phyloP scores from a whole-genome alignment of 371 early-diverging fungal species.

The Apophysomyces elegans region DNA sequence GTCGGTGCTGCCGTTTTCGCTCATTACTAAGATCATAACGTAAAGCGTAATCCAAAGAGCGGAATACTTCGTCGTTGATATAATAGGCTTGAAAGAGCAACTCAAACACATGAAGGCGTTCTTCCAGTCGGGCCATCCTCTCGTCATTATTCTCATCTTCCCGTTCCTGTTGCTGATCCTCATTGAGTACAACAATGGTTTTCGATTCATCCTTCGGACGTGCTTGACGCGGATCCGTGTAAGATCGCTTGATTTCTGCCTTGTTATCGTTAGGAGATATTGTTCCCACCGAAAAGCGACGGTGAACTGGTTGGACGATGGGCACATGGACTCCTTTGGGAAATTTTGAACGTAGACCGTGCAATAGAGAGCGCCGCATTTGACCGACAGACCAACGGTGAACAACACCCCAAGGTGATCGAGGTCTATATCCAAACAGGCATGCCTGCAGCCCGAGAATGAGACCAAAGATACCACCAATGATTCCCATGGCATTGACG shows the following conservation, averaged over 20 bases:
- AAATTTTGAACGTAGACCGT: conserved; percentile 27
- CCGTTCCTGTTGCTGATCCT: background rate
- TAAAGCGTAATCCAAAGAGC: conserved; percentile 27
- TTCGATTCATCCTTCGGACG: background rate
- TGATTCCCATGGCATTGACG: conserved; percentile 37
- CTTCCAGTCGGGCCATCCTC: conserved; percentile 33
- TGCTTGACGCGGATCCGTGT: conserved; percentile 1
- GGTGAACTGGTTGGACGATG: conserved; percentile 40
- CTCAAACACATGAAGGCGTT: conserved; percentile 43
- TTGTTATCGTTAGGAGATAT: background rate
- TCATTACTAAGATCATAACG: conserved; percentile 8
- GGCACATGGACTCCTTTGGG: conserved; percentile 31
- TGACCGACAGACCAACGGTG: conserved; percentile 38
- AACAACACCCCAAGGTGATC: conserved; percentile 40
- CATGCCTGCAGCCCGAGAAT: conserved; percentile 31
- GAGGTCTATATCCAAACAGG: conserved; percentile 41
- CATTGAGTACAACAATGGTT: background rate
- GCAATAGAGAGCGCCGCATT: conserved; percentile 26
- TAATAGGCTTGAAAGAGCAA: conserved; percentile 43
- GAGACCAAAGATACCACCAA: conserved; percentile 43
- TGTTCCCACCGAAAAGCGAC: conserved; percentile 20
- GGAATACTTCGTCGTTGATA: conserved; percentile 43
- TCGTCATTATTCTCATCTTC: conserved; percentile 20
- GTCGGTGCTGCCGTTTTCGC: background rate
- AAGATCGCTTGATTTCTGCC: conserved; percentile 6